Conservation (phyloP, 495 filamentous ascomycete species). For the Neurospora intermedia region DNA sequence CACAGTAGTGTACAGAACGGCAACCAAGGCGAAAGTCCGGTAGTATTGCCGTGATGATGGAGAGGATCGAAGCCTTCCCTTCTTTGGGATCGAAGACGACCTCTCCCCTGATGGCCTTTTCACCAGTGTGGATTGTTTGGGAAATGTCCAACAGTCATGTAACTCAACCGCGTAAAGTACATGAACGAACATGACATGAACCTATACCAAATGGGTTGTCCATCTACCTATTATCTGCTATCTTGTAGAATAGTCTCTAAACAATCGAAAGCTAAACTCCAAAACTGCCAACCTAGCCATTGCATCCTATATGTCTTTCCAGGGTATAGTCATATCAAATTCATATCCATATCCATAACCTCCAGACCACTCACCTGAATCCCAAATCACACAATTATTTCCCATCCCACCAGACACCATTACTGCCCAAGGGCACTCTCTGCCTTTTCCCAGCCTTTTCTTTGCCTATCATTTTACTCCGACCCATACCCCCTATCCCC, state of each 20-base stretch:
- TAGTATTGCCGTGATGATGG: neutral
- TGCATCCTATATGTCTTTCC: neutral
- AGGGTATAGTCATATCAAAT: neutral
- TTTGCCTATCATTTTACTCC: slow-evolving; percentile 7
- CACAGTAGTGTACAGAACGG: neutral
- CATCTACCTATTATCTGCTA: neutral
- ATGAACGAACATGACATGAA: neutral
- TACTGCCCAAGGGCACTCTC: too few relatives aligned
- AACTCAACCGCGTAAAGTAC: too few relatives aligned
- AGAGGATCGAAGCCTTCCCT: neutral
- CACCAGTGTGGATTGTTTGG: neutral
- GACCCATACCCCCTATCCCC: slow-evolving; percentile 8
- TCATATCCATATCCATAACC: neutral
- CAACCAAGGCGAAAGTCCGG: neutral
- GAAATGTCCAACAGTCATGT: neutral
- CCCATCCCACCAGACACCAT: too few relatives aligned
- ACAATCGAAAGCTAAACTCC: neutral
- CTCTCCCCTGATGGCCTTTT: neutral
- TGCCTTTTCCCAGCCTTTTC: too few relatives aligned
- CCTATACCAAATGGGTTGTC: neutral
- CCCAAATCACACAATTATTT: too few relatives aligned
- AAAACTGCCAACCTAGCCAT: neutral
- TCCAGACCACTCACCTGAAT: neutral
- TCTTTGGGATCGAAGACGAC: neutral
- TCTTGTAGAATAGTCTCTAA: neutral